Conservation (phyloP, 345 rosid species). For the Gossypium herbaceum region DNA sequence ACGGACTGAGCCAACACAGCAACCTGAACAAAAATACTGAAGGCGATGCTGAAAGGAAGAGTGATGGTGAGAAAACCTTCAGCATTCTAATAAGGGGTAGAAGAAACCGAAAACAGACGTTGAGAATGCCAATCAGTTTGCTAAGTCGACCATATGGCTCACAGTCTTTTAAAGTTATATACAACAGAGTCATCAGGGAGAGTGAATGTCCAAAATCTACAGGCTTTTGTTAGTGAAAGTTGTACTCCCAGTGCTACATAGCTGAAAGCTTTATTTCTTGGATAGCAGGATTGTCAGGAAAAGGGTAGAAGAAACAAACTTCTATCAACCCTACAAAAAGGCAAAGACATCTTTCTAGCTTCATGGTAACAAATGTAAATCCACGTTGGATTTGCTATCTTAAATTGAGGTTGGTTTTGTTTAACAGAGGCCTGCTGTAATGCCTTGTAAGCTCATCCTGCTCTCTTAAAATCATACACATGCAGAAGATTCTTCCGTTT, state of each 20-base stretch:
- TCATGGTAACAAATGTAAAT: slow-evolving; percentile 5
- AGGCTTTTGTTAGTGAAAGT: slow-evolving; percentile 31
- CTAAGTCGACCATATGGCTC: slow-evolving; percentile 87
- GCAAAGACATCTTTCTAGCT: slow-evolving; percentile 19
- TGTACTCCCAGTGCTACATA: slow-evolving; percentile 43
- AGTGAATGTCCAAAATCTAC: slow-evolving; percentile 63
- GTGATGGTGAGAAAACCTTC: slow-evolving; percentile 71
- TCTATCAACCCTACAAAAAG: slow-evolving; percentile 17
- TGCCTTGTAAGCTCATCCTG: not conserved
- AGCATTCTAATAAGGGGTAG: slow-evolving; percentile 89
- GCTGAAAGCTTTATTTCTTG: slow-evolving; percentile 19
- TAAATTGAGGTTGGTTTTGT: slow-evolving; percentile 32
- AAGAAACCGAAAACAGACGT: slow-evolving; percentile 78
- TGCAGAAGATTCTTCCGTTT: not conserved
- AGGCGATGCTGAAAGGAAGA: slow-evolving; percentile 34
- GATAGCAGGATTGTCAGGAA: slow-evolving; percentile 18
- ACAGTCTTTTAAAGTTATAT: slow-evolving; percentile 69
- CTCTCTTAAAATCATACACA: not conserved
- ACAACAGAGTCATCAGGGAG: slow-evolving; percentile 77
- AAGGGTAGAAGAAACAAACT: slow-evolving; percentile 11
- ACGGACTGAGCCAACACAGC: slow-evolving; percentile 26
- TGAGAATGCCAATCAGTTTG: slow-evolving; percentile 89
- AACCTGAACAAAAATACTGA: slow-evolving; percentile 26
- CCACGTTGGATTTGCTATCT: slow-evolving; percentile 14
- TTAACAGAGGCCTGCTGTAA: not conserved